These are phyloP conservation scores for Exobasidium cylindrosporum DNA, from an alignment of 1,284 basidiomycete species.

Conservation along the genomic window DNA sequence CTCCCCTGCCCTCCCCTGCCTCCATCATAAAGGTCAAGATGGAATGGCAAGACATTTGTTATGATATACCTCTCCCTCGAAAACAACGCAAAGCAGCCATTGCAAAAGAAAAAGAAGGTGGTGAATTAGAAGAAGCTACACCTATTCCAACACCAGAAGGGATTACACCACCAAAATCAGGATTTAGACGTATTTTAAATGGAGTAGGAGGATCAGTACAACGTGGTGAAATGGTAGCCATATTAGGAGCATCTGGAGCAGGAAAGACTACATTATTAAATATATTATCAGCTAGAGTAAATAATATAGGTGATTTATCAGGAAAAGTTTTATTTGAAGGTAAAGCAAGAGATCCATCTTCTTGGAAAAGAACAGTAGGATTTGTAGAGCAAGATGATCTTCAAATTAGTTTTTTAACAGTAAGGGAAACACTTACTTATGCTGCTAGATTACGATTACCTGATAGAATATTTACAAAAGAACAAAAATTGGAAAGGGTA, in stretches of 20 bases:
- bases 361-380: slow-evolving; percentile 31
- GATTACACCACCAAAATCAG: neutral
- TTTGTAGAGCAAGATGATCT: slow-evolving; percentile 23
- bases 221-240: slow-evolving; percentile 26
- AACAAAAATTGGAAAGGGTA: slow-evolving; percentile 30
- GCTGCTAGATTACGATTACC: slow-evolving; percentile 19
- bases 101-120: neutral
- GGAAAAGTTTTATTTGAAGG: slow-evolving; percentile 30
- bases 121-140: neutral
- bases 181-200: slow-evolving; percentile 23
- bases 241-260: slow-evolving; percentile 48
- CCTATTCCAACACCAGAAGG: neutral
- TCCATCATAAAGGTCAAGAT: slow-evolving; percentile 14
- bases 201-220: slow-evolving; percentile 22
- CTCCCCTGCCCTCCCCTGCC: neutral
- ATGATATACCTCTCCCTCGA: slow-evolving; percentile 37
- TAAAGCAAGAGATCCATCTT: slow-evolving; percentile 29
- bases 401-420: slow-evolving; percentile 15
- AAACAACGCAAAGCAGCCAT: slow-evolving; percentile 28
- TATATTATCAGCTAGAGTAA: slow-evolving; percentile 20
- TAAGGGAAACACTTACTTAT: slow-evolving; percentile 17
- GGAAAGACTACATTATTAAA: slow-evolving; percentile 24
- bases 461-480: slow-evolving; percentile 24
- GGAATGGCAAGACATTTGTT: slow-evolving; percentile 35
- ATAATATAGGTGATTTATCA: slow-evolving; percentile 28